phyloP scores from a whole-genome alignment of 2,329 filamentous ascomycete species.

The Cytospora schulzeri region DNA sequence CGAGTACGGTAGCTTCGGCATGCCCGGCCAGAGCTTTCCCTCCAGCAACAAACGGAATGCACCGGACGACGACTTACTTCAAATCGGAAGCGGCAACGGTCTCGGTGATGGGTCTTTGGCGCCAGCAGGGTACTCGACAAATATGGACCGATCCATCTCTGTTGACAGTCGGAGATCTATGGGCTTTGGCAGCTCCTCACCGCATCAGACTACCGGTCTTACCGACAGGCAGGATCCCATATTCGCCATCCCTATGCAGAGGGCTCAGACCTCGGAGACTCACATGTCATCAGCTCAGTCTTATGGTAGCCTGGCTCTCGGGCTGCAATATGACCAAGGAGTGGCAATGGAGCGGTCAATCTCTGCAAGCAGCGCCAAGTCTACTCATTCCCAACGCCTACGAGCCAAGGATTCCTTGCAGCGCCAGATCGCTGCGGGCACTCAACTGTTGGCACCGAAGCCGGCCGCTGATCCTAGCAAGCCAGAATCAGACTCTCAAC shows the following conservation, averaged over 20 bases:
- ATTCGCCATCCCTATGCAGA: conserved; percentile 18
- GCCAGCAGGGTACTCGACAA: conserved; percentile 22
- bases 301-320: conserved; percentile 15
- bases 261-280: conserved; percentile 11
- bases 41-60: conserved; percentile 38
- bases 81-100: conserved; percentile 15
- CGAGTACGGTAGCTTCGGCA: conserved; percentile 31
- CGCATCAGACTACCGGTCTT: background rate
- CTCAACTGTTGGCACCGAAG: conserved; percentile 47
- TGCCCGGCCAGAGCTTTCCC: conserved; percentile 26
- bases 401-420: conserved; percentile 52
- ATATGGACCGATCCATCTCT: conserved; percentile 50
- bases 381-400: conserved; percentile 47
- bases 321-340: conserved; percentile 1
- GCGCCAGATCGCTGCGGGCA: conserved; percentile 45
- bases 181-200: background rate
- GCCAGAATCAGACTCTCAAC: conserved; percentile 28
- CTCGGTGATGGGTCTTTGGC: conserved; percentile 30
- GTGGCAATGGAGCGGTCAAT: conserved; percentile 17
- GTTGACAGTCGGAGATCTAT: conserved; percentile 21
- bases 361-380: conserved; percentile 37
- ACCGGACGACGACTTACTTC: conserved; percentile 35
- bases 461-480: conserved; percentile 38
- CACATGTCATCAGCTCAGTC: conserved; percentile 8
- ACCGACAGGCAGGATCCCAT: conserved; percentile 9